Percentiles rank a stretch among this genome's conserved stretches.
Conservation (phyloP, 2,329 filamentous ascomycete genomes). For the Pseudogymnoascus sp. region DNA sequence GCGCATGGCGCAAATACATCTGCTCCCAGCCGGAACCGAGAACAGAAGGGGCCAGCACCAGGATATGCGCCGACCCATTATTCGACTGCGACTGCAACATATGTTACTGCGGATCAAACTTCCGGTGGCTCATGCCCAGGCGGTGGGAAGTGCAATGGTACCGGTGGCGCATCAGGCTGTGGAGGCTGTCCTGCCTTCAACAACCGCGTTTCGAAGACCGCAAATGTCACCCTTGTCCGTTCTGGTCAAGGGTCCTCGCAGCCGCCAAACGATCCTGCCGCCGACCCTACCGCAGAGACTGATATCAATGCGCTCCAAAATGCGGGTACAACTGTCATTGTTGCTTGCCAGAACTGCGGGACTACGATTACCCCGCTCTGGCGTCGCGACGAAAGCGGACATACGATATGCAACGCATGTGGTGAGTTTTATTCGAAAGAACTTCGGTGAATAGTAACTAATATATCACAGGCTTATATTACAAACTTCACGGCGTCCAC, state of each 20-base stretch:
- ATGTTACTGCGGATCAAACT: conserved; percentile 69
- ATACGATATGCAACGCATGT: conserved; percentile 98
- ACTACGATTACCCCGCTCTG: conserved; percentile 96
- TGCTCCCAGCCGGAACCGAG: conserved; percentile 19
- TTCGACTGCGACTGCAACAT: conserved; percentile 51
- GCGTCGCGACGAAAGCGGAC: conserved; percentile 87
- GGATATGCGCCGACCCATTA: conserved; percentile 32
- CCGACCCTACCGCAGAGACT: conserved; percentile 36
- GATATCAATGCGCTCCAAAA: conserved; percentile 44
- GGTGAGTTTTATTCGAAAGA: conserved; percentile 29
- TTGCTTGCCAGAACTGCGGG: conserved; percentile 93
- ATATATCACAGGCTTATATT: conserved; percentile 66
- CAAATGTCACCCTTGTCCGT: conserved; percentile 55
- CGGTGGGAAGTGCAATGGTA: conserved; percentile 91
- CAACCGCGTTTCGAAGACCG: conserved; percentile 86
- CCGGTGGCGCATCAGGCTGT: conserved; percentile 89
- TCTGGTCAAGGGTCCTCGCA: conserved; percentile 22
- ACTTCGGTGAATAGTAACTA: conserved; percentile 10
- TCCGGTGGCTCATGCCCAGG: conserved; percentile 87
- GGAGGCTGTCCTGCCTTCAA: conserved; percentile 96
- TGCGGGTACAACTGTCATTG: conserved; percentile 53
- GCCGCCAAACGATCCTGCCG: conserved; percentile 20
- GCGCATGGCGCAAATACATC: conserved; percentile 46
- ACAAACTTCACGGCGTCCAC: conserved; percentile 91
- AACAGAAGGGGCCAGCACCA: conserved; percentile 24